A percentile compares a stretch with the other conserved stretches of the same genome.
These are phyloP conservation scores for Penicillium sp. DNA, from an alignment of 2,329 filamentous ascomycete genomes.

Conservation along the genomic window DNA sequence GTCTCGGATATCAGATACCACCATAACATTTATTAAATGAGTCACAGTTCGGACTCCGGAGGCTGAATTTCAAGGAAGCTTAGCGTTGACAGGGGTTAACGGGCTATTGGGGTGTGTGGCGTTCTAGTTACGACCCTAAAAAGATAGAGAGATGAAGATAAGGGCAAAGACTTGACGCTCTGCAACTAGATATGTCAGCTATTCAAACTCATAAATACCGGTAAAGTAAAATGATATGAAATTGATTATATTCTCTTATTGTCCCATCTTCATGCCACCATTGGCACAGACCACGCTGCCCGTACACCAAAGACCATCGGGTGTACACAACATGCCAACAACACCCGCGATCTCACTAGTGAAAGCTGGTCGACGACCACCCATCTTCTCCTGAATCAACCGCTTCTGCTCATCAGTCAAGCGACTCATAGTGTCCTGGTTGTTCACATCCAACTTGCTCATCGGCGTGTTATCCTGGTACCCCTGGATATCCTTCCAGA, in stretches of 20 bases:
- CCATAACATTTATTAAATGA: not conserved
- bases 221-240: too few relatives aligned
- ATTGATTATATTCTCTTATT: slow-evolving; percentile 3
- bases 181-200: too few relatives aligned
- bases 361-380: slow-evolving; percentile 61
- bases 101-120: not conserved
- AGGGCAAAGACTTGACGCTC: too few relatives aligned
- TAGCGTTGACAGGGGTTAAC: not conserved
- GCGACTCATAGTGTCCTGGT: slow-evolving; percentile 52
- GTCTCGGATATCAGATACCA: not conserved
- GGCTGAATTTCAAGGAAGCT: not conserved
- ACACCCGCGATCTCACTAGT: slow-evolving; percentile 71
- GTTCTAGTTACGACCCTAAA: not conserved
- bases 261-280: slow-evolving; percentile 65
- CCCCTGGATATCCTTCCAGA: slow-evolving; percentile 58
- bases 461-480: slow-evolving; percentile 65
- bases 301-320: slow-evolving; percentile 73
- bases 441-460: slow-evolving; percentile 58
- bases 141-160: not conserved
- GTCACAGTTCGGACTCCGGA: not conserved
- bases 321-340: slow-evolving; percentile 70
- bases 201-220: too few relatives aligned
- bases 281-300: slow-evolving; percentile 78
- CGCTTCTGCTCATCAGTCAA: slow-evolving; percentile 61
- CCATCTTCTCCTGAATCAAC: slow-evolving; percentile 58